These are phyloP conservation scores for Hericium rajendrae DNA, from an alignment of 768 basidiomycete genomes.

Conservation along the genomic window DNA sequence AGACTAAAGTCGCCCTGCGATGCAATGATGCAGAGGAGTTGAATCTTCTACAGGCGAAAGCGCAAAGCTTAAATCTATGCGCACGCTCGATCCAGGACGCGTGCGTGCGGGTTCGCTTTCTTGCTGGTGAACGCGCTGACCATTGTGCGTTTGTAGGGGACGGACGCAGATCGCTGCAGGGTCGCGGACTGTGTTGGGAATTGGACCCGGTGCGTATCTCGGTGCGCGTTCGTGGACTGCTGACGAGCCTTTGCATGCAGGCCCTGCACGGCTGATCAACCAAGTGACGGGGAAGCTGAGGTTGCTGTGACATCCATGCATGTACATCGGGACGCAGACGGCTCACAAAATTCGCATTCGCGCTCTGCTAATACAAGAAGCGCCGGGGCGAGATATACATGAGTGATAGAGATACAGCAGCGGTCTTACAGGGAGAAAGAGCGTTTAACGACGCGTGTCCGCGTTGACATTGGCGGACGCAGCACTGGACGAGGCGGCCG, in stretches of 20 bases:
- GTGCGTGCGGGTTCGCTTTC: slow-evolving; percentile 33
- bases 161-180: slow-evolving; percentile 81
- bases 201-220: slow-evolving; percentile 61
- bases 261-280: slow-evolving; percentile 72
- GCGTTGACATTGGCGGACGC: slow-evolving; percentile 7
- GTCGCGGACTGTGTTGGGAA: slow-evolving; percentile 78
- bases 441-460: neutral
- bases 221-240: neutral
- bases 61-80: slow-evolving; percentile 78
- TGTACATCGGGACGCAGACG: no score
- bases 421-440: neutral
- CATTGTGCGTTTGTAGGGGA: slow-evolving; percentile 36
- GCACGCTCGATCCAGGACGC: slow-evolving; percentile 79
- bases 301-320: slow-evolving; percentile 38
- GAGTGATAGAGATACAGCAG: neutral
- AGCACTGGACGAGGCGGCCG: slow-evolving; percentile 2
- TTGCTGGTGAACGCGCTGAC: neutral
- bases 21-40: slow-evolving; percentile 75
- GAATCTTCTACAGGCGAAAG: slow-evolving; percentile 70
- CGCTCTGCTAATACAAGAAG: no score
- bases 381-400: neutral
- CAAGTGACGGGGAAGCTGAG: slow-evolving; percentile 68
- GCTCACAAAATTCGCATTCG: no score
- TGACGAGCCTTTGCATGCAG: slow-evolving; percentile 21
- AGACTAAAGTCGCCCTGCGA: slow-evolving; percentile 90